Evolutionary conservation across 116 monocot genomes (phyloP).

Genomic region (Trichopus zeylanicus): DNA sequence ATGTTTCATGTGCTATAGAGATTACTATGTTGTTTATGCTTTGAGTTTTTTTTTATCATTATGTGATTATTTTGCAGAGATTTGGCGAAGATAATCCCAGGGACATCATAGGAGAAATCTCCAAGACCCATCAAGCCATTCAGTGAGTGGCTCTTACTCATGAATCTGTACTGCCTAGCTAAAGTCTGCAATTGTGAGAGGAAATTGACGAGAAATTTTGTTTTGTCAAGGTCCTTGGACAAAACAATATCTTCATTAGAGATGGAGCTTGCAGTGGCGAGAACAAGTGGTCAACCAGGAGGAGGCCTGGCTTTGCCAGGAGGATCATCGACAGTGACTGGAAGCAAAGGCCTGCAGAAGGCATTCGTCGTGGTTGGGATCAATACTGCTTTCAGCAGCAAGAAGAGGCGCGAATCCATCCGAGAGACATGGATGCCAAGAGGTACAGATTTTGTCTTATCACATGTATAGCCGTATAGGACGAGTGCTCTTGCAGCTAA

Average conservation of each 20-base stretch:
- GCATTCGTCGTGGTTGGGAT: conserved; percentile 71
- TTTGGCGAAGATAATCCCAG: conserved; percentile 33
- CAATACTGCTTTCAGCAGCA: conserved; percentile 96
- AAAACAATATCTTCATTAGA: conserved; percentile 63
- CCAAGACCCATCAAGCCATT: conserved; percentile 65
- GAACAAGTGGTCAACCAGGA: conserved; percentile 19
- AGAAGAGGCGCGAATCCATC: conserved; percentile 55
- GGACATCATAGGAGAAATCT: conserved; percentile 58
- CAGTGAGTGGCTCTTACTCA: conserved; percentile 38
- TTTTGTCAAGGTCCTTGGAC: conserved; percentile 48
- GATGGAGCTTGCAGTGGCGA: conserved; percentile 65
- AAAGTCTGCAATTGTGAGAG: background rate
- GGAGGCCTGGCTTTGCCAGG: background rate
- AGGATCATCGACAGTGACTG: background rate
- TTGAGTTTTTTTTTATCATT: background rate
- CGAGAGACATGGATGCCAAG: conserved; percentile 76
- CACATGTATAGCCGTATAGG: too few species aligned
- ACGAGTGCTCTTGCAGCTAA: background rate
- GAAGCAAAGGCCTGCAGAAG: conserved; percentile 15
- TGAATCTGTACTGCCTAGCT: background rate
- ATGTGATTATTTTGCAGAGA: conserved; percentile 20
- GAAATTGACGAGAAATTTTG: background rate
- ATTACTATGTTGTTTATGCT: too few species aligned
- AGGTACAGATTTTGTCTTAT: conserved; percentile 40
- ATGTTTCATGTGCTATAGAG: too few species aligned